Conservation (phyloP, 148 eudicot genomes). For the Chenopodium suecicum region DNA sequence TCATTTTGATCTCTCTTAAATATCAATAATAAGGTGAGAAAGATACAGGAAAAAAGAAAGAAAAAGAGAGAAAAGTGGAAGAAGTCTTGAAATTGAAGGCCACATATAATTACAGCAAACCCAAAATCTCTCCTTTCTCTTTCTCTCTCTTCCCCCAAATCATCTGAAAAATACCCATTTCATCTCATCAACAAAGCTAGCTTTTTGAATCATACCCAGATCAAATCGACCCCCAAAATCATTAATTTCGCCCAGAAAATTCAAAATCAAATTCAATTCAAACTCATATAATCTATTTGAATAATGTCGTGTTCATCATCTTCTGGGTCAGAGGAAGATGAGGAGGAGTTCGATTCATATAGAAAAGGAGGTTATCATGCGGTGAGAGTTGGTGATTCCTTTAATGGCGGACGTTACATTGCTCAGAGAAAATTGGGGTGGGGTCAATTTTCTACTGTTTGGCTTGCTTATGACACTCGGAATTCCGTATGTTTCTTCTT, state of each 20-base stretch:
- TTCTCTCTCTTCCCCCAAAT: conserved; percentile 6
- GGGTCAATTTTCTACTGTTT: conserved; percentile 94
- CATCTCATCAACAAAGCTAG: no score
- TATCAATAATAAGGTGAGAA: conserved; percentile 19
- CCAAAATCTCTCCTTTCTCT: conserved; percentile 9
- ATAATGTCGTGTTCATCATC: conserved; percentile 76
- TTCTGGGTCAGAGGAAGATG: conserved; percentile 83
- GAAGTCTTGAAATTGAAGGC: conserved; percentile 40
- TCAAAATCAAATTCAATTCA: not conserved
- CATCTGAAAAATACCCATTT: conserved; percentile 27
- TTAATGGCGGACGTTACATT: conserved; percentile 71
- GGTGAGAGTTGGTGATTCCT: conserved; percentile 75
- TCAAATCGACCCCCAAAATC: conserved; percentile 5
- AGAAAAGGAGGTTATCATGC: conserved; percentile 93
- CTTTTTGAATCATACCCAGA: not conserved
- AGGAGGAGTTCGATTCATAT: conserved; percentile 76
- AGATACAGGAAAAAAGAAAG: conserved; percentile 9
- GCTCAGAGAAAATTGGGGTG: conserved; percentile 89
- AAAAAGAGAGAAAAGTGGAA: conserved; percentile 53
- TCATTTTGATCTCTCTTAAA: not conserved
- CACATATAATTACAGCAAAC: conserved; percentile 28
- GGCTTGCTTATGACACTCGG: conserved; percentile 84
- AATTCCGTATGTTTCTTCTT: conserved; percentile 44
- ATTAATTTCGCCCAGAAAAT: not conserved
- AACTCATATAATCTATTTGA: not conserved